Evolutionary conservation across 2,329 filamentous ascomycete species (phyloP).

Genomic region (Ophiocordyceps sinensis): DNA sequence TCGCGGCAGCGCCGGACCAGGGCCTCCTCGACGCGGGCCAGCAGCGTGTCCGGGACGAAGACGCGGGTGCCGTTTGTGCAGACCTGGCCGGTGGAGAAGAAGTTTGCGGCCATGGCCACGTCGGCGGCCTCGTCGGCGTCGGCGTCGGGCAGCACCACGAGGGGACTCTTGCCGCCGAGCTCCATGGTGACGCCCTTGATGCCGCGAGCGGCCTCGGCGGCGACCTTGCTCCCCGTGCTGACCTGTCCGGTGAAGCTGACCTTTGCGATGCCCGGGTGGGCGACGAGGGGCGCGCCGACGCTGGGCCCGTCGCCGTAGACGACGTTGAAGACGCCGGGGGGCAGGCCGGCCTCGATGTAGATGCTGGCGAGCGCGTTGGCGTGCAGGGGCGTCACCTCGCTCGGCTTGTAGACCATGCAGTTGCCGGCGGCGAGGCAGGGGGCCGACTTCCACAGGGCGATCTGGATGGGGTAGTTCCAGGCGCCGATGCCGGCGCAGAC

Average conservation of each 20-base stretch:
- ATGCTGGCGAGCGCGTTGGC: conserved; percentile 61
- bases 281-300: conserved; percentile 60
- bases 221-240: conserved; percentile 69
- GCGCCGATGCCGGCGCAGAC: conserved; percentile 80
- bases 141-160: conserved; percentile 68
- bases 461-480: conserved; percentile 89
- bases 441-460: conserved; percentile 79
- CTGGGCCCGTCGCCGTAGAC: conserved; percentile 61
- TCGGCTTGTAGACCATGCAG: conserved; percentile 84
- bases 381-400: conserved; percentile 77
- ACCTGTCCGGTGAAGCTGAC: conserved; percentile 87
- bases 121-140: conserved; percentile 70
- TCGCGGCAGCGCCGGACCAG: conserved; percentile 38
- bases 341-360: conserved; percentile 65
- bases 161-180: conserved; percentile 72
- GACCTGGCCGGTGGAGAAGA: conserved; percentile 81
- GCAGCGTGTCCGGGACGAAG: conserved; percentile 56
- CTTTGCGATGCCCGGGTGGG: conserved; percentile 62
- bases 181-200: conserved; percentile 94
- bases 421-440: conserved; percentile 77
- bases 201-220: conserved; percentile 54
- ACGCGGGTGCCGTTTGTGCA: conserved; percentile 88
- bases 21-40: conserved; percentile 51
- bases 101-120: conserved; percentile 86
- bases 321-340: conserved; percentile 75